phyloP scores from a whole-genome alignment of 1,284 basidiomycete species.

The Cryptococcus deneoformans region DNA sequence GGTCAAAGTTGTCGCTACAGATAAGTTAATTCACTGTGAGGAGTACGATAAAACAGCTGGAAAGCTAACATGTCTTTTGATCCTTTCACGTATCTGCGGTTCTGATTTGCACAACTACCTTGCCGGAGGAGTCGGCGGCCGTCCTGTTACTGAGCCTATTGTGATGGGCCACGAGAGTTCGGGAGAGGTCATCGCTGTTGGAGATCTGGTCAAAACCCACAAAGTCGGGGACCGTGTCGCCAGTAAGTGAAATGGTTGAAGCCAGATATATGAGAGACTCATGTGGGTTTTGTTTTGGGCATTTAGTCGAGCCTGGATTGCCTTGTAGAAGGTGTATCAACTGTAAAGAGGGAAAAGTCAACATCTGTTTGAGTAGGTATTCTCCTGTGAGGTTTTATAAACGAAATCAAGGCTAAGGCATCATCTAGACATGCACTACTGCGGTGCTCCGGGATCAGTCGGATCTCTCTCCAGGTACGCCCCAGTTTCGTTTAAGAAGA shows the following conservation, averaged over 20 bases:
- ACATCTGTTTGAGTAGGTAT: constrained; percentile 49
- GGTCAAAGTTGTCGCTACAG: constrained; percentile 42
- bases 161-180: constrained; percentile 49
- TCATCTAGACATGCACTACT: constrained; percentile 33
- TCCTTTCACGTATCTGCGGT: constrained; percentile 38
- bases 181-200: constrained; percentile 47
- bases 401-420: not conserved
- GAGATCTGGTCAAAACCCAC: constrained; percentile 42
- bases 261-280: not conserved
- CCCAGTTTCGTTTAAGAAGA: not conserved
- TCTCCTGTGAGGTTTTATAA: not conserved
- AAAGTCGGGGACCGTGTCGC: constrained; percentile 53
- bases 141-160: constrained; percentile 45
- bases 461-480: constrained; percentile 35
- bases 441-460: constrained; percentile 42
- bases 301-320: constrained; percentile 58
- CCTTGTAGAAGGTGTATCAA: constrained; percentile 49
- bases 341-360: constrained; percentile 68
- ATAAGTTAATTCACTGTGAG: constrained; percentile 15
- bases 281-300: not conserved
- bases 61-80: constrained; percentile 3
- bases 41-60: not conserved
- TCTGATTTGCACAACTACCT: constrained; percentile 44
- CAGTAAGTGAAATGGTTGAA: constrained; percentile 32
- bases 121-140: constrained; percentile 43